phyloP scores from a whole-genome alignment of 2,329 filamentous ascomycete species.

The Colletotrichum lupini region DNA sequence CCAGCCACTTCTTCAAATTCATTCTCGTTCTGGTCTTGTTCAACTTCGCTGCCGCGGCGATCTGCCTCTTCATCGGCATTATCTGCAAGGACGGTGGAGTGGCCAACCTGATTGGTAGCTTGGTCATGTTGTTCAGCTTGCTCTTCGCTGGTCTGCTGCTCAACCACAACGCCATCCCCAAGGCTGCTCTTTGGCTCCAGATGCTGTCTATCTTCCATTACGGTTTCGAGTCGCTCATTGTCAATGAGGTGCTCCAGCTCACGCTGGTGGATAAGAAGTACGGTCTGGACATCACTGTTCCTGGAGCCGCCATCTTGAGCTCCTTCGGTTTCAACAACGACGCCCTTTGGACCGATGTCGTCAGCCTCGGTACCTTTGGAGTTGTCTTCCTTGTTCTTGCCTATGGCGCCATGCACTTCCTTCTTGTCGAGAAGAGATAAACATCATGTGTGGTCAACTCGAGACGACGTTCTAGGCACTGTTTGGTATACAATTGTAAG shows the following conservation, averaged over 20 bases:
- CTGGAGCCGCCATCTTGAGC: constrained; percentile 91
- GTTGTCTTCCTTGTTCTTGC: constrained; percentile 87
- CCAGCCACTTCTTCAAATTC: constrained; percentile 88
- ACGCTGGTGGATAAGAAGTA: constrained; percentile 95
- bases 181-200: constrained; percentile 89
- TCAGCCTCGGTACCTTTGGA: constrained; percentile 85
- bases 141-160: constrained; percentile 94
- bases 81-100: constrained; percentile 92
- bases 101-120: constrained; percentile 90
- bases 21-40: constrained; percentile 93
- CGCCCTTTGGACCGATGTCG: constrained; percentile 86
- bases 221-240: constrained; percentile 94
- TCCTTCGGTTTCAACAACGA: constrained; percentile 94
- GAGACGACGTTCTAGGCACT: neutral
- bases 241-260: constrained; percentile 94
- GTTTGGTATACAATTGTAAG: constrained; percentile 28
- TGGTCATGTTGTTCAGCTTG: constrained; percentile 97
- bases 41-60: constrained; percentile 92
- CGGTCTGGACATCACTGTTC: constrained; percentile 94
- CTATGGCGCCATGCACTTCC: constrained; percentile 91
- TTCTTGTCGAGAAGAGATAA: constrained; percentile 89
- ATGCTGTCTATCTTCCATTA: constrained; percentile 97
- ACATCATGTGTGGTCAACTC: neutral
- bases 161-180: constrained; percentile 93
- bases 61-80: constrained; percentile 96